Percentiles rank a stretch among this genome's conserved stretches.
Evolutionary conservation across 306 rosid genomes (phyloP).

Genomic region (Dalbergia oliveri): DNA sequence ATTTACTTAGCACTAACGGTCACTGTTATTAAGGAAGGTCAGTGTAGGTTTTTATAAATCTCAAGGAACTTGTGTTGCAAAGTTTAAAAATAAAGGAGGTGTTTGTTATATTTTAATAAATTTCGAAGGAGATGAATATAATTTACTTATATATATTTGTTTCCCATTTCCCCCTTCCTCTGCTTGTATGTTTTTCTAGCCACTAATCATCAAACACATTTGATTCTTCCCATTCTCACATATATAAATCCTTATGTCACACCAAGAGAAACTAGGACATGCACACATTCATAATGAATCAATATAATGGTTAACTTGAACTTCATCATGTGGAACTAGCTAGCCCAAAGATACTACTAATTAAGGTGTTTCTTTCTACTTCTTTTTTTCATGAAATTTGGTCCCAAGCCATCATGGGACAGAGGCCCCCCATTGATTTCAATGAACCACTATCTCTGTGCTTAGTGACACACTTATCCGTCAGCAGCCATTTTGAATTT

Average conservation of each 20-base stretch:
- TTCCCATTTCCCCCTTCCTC: conserved; percentile 20
- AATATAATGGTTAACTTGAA: conserved; percentile 8
- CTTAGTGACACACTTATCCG: conserved; percentile 3
- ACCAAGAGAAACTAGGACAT: not conserved
- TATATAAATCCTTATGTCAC: not conserved
- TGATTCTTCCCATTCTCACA: conserved; percentile 14
- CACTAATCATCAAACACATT: conserved; percentile 21
- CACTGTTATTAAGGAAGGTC: no score
- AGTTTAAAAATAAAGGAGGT: no score
- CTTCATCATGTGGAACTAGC: not conserved
- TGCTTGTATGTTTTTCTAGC: conserved; percentile 18
- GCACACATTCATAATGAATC: not conserved
- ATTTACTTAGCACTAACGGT: no score
- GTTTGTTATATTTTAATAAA: no score
- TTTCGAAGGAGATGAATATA: no score
- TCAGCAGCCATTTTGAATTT: conserved; percentile 44
- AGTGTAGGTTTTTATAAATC: no score
- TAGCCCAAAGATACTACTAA: not conserved
- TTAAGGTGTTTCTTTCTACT: not conserved
- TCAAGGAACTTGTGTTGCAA: no score
- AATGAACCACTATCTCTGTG: conserved; percentile 26
- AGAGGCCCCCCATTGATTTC: conserved; percentile 27
- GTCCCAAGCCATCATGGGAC: conserved; percentile 21
- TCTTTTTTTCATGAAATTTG: conserved; percentile 29
- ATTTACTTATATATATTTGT: no score